Evolutionary conservation across 2,329 filamentous ascomycete species (phyloP), one percentile per base, ranked within the genome.

Genomic region (Cladosporium sp.): DNA sequence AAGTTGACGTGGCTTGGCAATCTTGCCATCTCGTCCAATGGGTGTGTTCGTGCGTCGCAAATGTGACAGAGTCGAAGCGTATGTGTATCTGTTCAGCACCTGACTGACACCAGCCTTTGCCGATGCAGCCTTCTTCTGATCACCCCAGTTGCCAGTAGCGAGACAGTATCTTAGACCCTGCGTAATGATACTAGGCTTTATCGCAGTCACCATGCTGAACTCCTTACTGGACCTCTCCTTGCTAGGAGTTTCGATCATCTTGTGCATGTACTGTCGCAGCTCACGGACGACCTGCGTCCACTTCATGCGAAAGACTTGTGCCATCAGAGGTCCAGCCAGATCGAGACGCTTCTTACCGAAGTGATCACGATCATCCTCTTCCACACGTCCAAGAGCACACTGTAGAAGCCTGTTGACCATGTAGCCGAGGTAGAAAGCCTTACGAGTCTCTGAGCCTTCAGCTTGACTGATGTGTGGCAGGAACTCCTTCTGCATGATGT

Each of bases 321-420:
- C 93, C 65, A 99, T 85, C 58, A 99, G 80, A 32, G 94, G 93
- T 62, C 94, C 94, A 57, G 94, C 93, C 67, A 99, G 82, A 78
- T 99, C 94, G 58, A 99, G 81, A 64, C 94, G 89, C 82, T 99
- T 99, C 83, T 97, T 97, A 68, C 94, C 94, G 70, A 99, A 97
- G 74, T 99, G 95, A 79, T 99, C 94, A 78, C 94, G 90, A 70
- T 99, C 94, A 69, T 99, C 94, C 24, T 91, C 91, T 71, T 97
- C 94, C 61, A 91, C 88, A 61, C 94, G 88, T 52, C 94, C 95
- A 48, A 99, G 82, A 56, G 92, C 90, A 71, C 92, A 96, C 74
- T 97, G 93, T 22, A 97, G 81, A 66, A 99, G 83, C 71, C 94
- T 89, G 75, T 99, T 93, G 47, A 97, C 90, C 93, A 99, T 99